These are phyloP conservation scores for Schizopora paradoxa DNA, from an alignment of 1,284 basidiomycete species.

Conservation along the genomic window DNA sequence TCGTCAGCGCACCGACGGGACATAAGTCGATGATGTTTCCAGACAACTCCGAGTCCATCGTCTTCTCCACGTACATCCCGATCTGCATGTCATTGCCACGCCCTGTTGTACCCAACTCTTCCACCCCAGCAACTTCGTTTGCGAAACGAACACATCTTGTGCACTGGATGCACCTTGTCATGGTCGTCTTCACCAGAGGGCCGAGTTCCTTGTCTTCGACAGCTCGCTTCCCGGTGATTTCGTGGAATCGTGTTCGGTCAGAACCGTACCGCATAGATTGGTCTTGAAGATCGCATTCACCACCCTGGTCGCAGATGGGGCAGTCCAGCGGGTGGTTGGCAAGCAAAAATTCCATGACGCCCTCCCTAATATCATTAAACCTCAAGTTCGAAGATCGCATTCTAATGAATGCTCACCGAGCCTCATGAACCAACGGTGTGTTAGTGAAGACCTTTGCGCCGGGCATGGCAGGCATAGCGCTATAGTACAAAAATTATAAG, in stretches of 20 bases:
- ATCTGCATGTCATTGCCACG: constrained; percentile 99
- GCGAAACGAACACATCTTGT: constrained; percentile 98
- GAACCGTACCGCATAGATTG: constrained; percentile 99
- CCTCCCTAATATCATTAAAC: constrained; percentile 62
- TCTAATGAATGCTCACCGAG: constrained; percentile 48
- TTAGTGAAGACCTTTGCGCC: constrained; percentile 96
- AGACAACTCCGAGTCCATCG: constrained; percentile 95
- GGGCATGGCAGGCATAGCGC: constrained; percentile 98
- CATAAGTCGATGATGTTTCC: constrained; percentile 98
- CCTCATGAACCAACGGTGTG: constrained; percentile 92
- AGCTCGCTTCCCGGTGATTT: constrained; percentile 96
- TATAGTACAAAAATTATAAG: constrained; percentile 25
- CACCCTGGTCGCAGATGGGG: constrained; percentile 97
- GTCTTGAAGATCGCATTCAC: constrained; percentile 98
- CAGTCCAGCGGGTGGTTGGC: constrained; percentile 98
- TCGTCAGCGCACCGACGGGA: constrained; percentile 95
- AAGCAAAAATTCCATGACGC: constrained; percentile 98
- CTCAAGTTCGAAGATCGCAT: constrained; percentile 15
- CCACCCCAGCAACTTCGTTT: constrained; percentile 97
- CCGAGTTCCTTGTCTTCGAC: constrained; percentile 99
- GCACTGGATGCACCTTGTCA: constrained; percentile 99
- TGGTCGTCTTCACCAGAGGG: constrained; percentile 97
- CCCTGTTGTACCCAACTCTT: constrained; percentile 95
- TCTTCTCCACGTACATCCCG: constrained; percentile 97
- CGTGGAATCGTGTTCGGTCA: constrained; percentile 96